Evolutionary conservation across 371 early-diverging fungal genomes (phyloP).

Genomic region (Mortierella sp.): DNA sequence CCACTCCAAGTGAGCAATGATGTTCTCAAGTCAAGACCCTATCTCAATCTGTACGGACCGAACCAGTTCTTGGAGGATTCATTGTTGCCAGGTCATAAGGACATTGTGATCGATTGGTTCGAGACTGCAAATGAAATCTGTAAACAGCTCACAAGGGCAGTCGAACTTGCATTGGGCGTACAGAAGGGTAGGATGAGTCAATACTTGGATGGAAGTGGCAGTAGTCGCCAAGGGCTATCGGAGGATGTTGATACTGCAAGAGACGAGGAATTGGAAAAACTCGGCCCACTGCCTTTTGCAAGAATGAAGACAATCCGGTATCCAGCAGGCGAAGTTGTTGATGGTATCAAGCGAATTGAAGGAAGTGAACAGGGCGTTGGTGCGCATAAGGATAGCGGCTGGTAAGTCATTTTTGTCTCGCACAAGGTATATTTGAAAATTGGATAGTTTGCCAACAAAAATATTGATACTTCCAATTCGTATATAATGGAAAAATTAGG

Average conservation of each 20-base stretch:
- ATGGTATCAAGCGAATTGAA: neutral
- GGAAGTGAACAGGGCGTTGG: neutral
- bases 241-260: neutral
- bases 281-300: neutral
- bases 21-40: neutral
- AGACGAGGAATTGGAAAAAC: neutral
- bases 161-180: neutral
- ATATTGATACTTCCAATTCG: neutral
- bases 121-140: neutral
- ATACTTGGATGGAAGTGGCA: neutral
- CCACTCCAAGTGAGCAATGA: neutral
- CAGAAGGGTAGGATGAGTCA: neutral
- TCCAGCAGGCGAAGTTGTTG: neutral
- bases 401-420: neutral
- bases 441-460: neutral
- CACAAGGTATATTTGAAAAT: neutral
- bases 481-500: neutral
- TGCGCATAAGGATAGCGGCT: slow-evolving; percentile 1
- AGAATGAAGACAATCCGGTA: neutral
- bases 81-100: neutral
- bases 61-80: neutral
- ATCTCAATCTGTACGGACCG: neutral
- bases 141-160: neutral
- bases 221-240: too few species aligned
- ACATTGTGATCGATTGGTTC: neutral